Conservation (phyloP, 2,329 filamentous ascomycete species). For the Pseudocercospora vitis region DNA sequence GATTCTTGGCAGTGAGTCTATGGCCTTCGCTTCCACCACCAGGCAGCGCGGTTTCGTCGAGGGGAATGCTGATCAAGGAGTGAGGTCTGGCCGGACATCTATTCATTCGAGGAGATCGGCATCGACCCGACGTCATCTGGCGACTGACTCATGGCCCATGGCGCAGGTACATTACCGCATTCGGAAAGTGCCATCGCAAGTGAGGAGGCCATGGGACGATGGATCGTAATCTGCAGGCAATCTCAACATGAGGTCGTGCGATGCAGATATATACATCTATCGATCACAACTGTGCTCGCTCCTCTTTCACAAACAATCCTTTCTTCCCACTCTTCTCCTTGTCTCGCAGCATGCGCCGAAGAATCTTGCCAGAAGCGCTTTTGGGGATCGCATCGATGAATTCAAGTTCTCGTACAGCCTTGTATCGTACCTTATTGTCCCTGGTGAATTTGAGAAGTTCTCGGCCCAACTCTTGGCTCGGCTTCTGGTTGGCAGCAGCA, state of each 20-base stretch:
- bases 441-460: slow-evolving; percentile 46
- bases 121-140: no score
- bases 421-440: slow-evolving; percentile 47
- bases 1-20: no score
- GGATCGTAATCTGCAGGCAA: background rate
- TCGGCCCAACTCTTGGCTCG: slow-evolving; percentile 36
- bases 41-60: no score
- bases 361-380: slow-evolving; percentile 38
- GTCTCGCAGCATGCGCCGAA: slow-evolving; percentile 43
- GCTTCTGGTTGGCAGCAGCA: slow-evolving; percentile 33
- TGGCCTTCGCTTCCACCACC: no score
- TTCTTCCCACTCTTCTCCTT: slow-evolving; percentile 43
- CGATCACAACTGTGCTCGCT: slow-evolving; percentile 36
- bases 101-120: slow-evolving; percentile 2
- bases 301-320: slow-evolving; percentile 38
- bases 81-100: background rate
- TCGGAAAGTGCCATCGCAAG: background rate
- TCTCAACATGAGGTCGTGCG: background rate
- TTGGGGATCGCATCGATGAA: slow-evolving; percentile 38
- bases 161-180: background rate
- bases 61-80: background rate
- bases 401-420: slow-evolving; percentile 49
- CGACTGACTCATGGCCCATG: no score
- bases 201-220: background rate
- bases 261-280: background rate